Evolutionary conservation across 2,329 filamentous ascomycete species (phyloP).

Genomic region (Trichoderma cornu-damae): DNA sequence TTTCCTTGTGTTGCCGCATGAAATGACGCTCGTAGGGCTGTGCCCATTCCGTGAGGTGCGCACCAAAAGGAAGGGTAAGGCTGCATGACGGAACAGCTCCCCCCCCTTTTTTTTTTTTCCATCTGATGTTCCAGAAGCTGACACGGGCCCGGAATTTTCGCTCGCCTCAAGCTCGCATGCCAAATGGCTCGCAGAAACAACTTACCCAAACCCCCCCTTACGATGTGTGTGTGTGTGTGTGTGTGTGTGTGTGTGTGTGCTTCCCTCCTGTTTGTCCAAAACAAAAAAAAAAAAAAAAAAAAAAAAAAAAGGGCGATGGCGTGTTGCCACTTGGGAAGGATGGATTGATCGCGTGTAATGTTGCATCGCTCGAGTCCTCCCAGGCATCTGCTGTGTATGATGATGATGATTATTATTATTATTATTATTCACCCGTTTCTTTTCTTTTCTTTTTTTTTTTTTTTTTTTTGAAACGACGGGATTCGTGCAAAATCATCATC

Average conservation of each 20-base stretch:
- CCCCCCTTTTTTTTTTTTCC: too few relatives aligned
- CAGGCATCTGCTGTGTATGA: constrained; percentile 8
- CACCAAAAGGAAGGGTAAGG: neutral
- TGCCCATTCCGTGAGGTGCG: too few relatives aligned
- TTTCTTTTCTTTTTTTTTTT: neutral
- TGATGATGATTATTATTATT: too few relatives aligned
- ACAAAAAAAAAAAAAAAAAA: too few relatives aligned
- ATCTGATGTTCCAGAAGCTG: constrained; percentile 17
- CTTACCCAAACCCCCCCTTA: too few relatives aligned
- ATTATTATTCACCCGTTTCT: too few relatives aligned
- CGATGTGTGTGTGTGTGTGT: neutral
- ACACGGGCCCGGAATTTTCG: neutral
- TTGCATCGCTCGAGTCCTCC: constrained; percentile 11
- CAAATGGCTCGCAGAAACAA: too few relatives aligned
- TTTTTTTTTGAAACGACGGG: neutral
- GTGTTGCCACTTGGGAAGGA: constrained; percentile 12
- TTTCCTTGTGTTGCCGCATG: neutral
- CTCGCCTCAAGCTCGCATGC: neutral
- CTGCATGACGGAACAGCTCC: constrained; percentile 1
- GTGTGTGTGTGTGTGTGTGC: neutral
- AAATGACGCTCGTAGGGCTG: neutral
- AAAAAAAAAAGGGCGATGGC: too few relatives aligned
- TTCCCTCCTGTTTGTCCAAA: neutral
- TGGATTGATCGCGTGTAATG: neutral
- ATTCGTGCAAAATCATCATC: neutral